Evolutionary conservation across 106 monocot genomes (phyloP).

Genomic region (Allium cepa): DNA sequence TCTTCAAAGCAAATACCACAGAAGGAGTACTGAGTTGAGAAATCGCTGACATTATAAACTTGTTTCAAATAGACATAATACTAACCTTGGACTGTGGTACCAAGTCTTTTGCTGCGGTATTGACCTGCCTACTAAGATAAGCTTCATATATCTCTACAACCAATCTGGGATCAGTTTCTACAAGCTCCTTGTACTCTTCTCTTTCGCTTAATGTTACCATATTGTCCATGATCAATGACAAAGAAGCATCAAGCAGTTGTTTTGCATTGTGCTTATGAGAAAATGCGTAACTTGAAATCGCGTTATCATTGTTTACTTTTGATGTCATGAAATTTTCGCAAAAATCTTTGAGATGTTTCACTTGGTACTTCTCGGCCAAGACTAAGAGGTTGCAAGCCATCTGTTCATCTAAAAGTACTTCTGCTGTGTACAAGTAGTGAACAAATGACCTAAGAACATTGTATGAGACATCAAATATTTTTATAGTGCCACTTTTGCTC

Average conservation of each 20-base stretch:
- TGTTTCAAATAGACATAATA: too few relatives aligned
- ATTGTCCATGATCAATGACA: slow-evolving; percentile 69
- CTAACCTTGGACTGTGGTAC: not conserved
- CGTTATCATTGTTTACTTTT: slow-evolving; percentile 80
- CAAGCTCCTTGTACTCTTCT: slow-evolving; percentile 63
- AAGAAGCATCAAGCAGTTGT: slow-evolving; percentile 54
- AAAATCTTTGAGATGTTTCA: slow-evolving; percentile 75
- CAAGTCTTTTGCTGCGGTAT: slow-evolving; percentile 13
- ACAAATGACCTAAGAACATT: slow-evolving; percentile 77
- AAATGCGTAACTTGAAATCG: slow-evolving; percentile 57
- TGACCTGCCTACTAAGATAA: slow-evolving; percentile 16
- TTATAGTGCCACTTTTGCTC: slow-evolving; percentile 76
- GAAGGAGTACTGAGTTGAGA: too few relatives aligned
- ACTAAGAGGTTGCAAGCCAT: slow-evolving; percentile 66
- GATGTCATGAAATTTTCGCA: slow-evolving; percentile 93
- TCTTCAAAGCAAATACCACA: too few relatives aligned
- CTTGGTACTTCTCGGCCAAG: slow-evolving; percentile 89
- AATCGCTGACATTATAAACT: too few relatives aligned
- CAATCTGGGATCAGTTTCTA: slow-evolving; percentile 78
- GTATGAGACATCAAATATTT: slow-evolving; percentile 65
- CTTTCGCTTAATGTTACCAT: slow-evolving; percentile 47
- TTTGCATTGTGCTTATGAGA: slow-evolving; percentile 68
- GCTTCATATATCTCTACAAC: slow-evolving; percentile 22
- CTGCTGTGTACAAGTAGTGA: slow-evolving; percentile 87
- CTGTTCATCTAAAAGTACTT: slow-evolving; percentile 73